A percentile compares a stretch with the other conserved stretches of the same genome.
phyloP scores from a whole-genome alignment of 116 monocot genomes.

The Cymodocea nodosa region DNA sequence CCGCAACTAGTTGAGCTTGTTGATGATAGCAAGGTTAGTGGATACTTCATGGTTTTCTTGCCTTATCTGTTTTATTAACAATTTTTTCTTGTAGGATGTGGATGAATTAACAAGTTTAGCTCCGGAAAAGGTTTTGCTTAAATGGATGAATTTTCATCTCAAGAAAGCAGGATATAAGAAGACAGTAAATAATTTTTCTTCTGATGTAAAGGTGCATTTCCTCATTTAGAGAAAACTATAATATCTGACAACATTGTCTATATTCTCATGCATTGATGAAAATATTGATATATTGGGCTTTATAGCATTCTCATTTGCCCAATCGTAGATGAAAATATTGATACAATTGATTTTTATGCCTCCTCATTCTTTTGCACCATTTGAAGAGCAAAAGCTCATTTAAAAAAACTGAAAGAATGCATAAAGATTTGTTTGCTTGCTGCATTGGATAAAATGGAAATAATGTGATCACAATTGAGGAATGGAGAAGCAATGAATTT shows the following conservation, averaged over 20 bases:
- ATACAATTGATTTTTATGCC: too few relatives aligned
- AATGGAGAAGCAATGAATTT: too few relatives aligned
- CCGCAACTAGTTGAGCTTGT: constrained; percentile 82
- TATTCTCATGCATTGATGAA: too few relatives aligned
- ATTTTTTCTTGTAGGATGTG: constrained; percentile 42
- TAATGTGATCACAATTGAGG: too few relatives aligned
- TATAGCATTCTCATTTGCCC: too few relatives aligned
- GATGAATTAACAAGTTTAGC: constrained; percentile 73
- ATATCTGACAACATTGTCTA: not conserved
- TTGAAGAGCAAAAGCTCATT: too few relatives aligned
- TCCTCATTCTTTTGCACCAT: too few relatives aligned
- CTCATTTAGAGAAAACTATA: not conserved
- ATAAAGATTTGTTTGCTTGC: too few relatives aligned
- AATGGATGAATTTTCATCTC: constrained; percentile 97
- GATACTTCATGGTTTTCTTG: not conserved
- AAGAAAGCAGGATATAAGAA: constrained; percentile 91
- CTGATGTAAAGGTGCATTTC: constrained; percentile 72
- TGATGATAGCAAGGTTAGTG: constrained; percentile 53
- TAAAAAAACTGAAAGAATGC: too few relatives aligned
- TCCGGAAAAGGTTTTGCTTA: constrained; percentile 78
- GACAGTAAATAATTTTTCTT: constrained; percentile 71
- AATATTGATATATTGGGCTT: too few relatives aligned
- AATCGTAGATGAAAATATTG: too few relatives aligned
- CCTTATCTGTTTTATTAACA: not conserved
- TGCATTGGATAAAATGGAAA: too few relatives aligned